These are phyloP conservation scores for Jaenimonas drosophilae DNA, from an alignment of 208 protist species.

Conservation along the genomic window DNA sequence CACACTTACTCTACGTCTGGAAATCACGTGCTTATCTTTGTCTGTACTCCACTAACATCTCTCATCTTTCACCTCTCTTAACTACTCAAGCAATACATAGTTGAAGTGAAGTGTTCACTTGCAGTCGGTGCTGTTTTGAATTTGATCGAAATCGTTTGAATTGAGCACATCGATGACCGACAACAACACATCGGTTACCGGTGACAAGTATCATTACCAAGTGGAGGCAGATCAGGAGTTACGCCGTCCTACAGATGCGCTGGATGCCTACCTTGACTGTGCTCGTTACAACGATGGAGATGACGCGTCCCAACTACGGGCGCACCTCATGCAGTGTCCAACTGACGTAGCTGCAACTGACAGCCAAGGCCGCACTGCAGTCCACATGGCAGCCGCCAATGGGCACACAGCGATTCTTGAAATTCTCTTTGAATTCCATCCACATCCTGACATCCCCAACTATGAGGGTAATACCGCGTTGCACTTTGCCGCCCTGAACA, in stretches of 20 bases:
- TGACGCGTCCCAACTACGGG: conserved; percentile 30
- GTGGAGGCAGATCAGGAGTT: conserved; percentile 32
- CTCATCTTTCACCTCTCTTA: too few relatives aligned
- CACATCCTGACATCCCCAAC: conserved; percentile 55
- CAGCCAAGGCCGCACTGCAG: conserved; percentile 64
- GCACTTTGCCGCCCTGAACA: conserved; percentile 85
- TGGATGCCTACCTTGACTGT: conserved; percentile 74
- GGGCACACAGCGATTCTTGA: conserved; percentile 66
- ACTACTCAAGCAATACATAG: too few relatives aligned
- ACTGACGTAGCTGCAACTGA: conserved; percentile 48
- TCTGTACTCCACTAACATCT: too few relatives aligned
- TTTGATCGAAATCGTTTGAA: too few relatives aligned
- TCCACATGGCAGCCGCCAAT: conserved; percentile 84
- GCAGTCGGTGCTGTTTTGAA: too few relatives aligned
- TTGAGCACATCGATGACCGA: too few relatives aligned
- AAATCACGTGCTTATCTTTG: too few relatives aligned
- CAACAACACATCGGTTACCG: too few relatives aligned
- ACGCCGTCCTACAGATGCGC: conserved; percentile 34
- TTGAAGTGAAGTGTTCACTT: too few relatives aligned
- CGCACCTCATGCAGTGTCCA: conserved; percentile 39
- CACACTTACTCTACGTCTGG: too few relatives aligned
- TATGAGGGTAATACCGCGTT: conserved; percentile 81
- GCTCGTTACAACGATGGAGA: conserved; percentile 79
- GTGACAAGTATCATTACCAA: too few relatives aligned
- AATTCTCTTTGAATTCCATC: conserved; percentile 53